phyloP scores from a whole-genome alignment of 1,284 basidiomycete species.

The Singerocomus rubriflavus region DNA sequence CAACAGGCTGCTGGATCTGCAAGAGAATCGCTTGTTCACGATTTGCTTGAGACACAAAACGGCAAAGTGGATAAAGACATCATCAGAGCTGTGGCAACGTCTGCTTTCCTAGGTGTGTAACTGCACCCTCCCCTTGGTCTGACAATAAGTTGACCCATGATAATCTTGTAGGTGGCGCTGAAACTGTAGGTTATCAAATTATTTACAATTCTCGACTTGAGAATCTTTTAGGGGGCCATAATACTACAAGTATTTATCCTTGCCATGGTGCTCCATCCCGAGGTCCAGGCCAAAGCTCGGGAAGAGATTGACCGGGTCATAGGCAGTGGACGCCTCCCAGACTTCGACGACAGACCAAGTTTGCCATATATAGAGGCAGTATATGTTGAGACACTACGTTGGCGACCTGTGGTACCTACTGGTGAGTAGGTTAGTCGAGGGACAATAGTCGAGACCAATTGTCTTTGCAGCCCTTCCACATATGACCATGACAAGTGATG shows the following conservation, averaged over 20 bases:
- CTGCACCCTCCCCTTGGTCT: not conserved
- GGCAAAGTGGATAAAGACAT: constrained; percentile 5
- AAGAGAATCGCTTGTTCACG: constrained; percentile 21
- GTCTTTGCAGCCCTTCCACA: constrained; percentile 25
- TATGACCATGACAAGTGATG: constrained; percentile 23
- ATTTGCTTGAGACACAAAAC: constrained; percentile 11
- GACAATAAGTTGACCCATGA: not conserved
- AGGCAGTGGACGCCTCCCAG: constrained; percentile 28
- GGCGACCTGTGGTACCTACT: constrained; percentile 23
- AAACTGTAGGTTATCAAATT: constrained; percentile 22
- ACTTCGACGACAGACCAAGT: constrained; percentile 24
- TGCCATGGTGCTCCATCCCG: constrained; percentile 32
- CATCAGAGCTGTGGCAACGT: constrained; percentile 27
- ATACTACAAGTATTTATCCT: constrained; percentile 24
- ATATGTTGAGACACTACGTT: constrained; percentile 25
- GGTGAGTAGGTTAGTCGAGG: constrained; percentile 14
- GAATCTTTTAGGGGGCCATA: constrained; percentile 14
- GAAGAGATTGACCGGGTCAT: constrained; percentile 30
- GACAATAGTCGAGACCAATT: not conserved
- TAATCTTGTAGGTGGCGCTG: constrained; percentile 23
- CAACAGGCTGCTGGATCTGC: constrained; percentile 21
- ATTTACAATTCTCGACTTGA: not conserved
- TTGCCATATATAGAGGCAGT: constrained; percentile 31
- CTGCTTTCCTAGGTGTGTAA: constrained; percentile 26
- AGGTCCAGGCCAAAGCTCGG: constrained; percentile 24